Conservation (phyloP, 495 filamentous ascomycete species). For the Chaetomium cochliodes region DNA sequence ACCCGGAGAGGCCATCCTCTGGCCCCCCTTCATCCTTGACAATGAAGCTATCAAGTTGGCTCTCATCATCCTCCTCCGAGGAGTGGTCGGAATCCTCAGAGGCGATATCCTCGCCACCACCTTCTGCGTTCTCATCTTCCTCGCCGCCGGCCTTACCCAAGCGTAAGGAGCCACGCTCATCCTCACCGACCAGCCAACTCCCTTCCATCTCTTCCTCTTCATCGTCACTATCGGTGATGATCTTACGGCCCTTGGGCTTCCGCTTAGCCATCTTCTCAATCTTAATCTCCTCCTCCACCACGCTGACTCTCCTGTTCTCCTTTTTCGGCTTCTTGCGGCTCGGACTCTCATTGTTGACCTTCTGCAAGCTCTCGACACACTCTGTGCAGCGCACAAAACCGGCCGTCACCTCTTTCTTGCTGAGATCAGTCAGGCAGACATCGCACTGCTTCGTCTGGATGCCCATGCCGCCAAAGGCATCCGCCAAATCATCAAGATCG, state of each 20-base stretch:
- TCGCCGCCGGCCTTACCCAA: slow-evolving; percentile 77
- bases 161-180: slow-evolving; percentile 53
- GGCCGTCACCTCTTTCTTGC: slow-evolving; percentile 52
- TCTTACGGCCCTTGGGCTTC: slow-evolving; percentile 43
- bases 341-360: slow-evolving; percentile 41
- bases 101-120: slow-evolving; percentile 73
- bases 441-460: slow-evolving; percentile 84
- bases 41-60: slow-evolving; percentile 48
- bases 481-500: slow-evolving; percentile 76
- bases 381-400: slow-evolving; percentile 53
- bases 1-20: slow-evolving; percentile 40
- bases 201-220: slow-evolving; percentile 62
- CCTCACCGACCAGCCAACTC: slow-evolving; percentile 71
- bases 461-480: slow-evolving; percentile 78
- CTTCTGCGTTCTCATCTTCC: slow-evolving; percentile 84
- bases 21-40: slow-evolving; percentile 41
- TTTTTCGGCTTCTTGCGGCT: slow-evolving; percentile 43
- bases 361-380: slow-evolving; percentile 33
- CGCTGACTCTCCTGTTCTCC: slow-evolving; percentile 47
- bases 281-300: slow-evolving; percentile 48
- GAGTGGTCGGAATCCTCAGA: slow-evolving; percentile 57
- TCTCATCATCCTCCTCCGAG: slow-evolving; percentile 44
- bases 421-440: slow-evolving; percentile 74
- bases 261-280: slow-evolving; percentile 44
- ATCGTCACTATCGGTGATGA: slow-evolving; percentile 64